Base-by-base conservation (phyloP, 2,329 filamentous ascomycete genomes). In the Monilinia laxa region DNA sequence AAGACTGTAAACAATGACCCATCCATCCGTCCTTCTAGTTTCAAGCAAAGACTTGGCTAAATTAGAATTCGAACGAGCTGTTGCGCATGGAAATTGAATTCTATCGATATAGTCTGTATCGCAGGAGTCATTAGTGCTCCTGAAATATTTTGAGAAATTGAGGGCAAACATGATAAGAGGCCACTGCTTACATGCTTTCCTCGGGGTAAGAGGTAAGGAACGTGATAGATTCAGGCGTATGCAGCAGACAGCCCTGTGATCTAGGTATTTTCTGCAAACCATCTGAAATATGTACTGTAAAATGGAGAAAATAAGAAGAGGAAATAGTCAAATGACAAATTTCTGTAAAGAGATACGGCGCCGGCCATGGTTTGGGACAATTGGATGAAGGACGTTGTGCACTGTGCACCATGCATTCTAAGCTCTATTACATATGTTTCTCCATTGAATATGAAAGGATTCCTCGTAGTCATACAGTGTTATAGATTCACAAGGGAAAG, bases 11-110 rank as follows among this genome's bases (percentile, higher is more conserved):
- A 51, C 55, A 69, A 58, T 65, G 67, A 58, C 57, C 69, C 70
- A 70, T 74, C 73, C 71, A 74, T 73, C 60, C 71, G 82, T 28
- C 78, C 80, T 58, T 23, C 81, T 25, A 53, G 60, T 42, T 25
- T 54, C 28, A 31, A 18, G 20, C 45, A 38, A 45, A 35, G 23
- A 35, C 38, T 11, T 45, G 20, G 38, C 62, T 45, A 25, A 18
- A 42, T 14, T 51, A 18, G 49, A 62, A 35, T 40, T 62, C 14
- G 38, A 62, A 35, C 35, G 23, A 25, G 51, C 42, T 9, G 16
- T 28, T 11, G 20, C 38, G 40, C 47, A 66, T 54, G 35, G 16
- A 31, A 40, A n/a, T 16, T 52, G 25, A 47, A 16, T 35, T 62
- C 57, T 47, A 35, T 31, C 11, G n/a, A 40, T 58, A 25, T 35